These are phyloP conservation scores for Cucumis melo DNA, from an alignment of 306 rosid genomes.

Conservation along the genomic window DNA sequence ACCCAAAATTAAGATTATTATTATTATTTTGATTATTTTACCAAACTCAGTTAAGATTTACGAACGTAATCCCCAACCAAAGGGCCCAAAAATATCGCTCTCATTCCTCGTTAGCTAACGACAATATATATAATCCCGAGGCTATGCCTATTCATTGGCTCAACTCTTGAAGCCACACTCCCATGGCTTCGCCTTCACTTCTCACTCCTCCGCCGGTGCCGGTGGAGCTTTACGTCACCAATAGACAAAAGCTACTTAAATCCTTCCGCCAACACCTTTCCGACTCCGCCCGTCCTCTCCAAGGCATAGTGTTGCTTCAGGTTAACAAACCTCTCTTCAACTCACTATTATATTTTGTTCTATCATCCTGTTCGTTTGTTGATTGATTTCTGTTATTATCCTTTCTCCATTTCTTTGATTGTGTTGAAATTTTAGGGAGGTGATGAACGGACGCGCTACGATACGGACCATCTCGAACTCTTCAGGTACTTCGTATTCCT, in stretches of 20 bases:
- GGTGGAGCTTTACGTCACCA: slow-evolving; percentile 39
- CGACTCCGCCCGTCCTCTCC: slow-evolving; percentile 36
- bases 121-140: background rate
- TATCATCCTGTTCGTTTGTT: background rate
- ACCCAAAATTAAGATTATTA: no score
- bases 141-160: background rate
- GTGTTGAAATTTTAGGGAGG: slow-evolving; percentile 42
- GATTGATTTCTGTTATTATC: background rate
- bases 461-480: slow-evolving; percentile 75
- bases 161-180: slow-evolving; percentile 14
- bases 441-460: slow-evolving; percentile 70
- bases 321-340: slow-evolving; percentile 14
- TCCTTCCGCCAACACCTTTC: slow-evolving; percentile 47
- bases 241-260: slow-evolving; percentile 40
- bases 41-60: no score
- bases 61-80: no score
- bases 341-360: background rate
- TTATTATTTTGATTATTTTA: no score
- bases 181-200: slow-evolving; percentile 33
- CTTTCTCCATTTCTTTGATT: background rate
- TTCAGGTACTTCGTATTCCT: slow-evolving; percentile 40
- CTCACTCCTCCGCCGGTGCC: slow-evolving; percentile 43
- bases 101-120: background rate
- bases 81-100: no score
- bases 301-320: slow-evolving; percentile 70